These are phyloP conservation scores for Exsudoporus floridanus DNA, from an alignment of 1,284 basidiomycete species.

Conservation along the genomic window DNA sequence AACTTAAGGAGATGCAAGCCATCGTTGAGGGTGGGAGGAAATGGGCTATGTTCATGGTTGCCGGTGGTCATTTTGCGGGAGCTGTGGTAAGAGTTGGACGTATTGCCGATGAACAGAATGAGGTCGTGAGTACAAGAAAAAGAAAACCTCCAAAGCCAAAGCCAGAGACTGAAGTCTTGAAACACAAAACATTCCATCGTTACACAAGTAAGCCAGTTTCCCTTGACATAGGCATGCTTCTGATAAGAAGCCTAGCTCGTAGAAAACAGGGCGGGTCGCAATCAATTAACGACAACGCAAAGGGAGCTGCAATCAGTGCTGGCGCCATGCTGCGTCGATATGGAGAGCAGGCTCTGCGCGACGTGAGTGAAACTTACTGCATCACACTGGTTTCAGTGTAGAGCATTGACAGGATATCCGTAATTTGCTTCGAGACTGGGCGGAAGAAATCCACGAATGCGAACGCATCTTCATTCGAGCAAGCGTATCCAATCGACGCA, in stretches of 20 bases:
- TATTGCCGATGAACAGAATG: conserved; percentile 45
- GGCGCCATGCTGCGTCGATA: conserved; percentile 94
- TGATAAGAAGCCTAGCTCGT: conserved; percentile 59
- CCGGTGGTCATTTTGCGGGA: conserved; percentile 97
- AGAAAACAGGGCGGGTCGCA: conserved; percentile 98
- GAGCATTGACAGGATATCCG: conserved; percentile 71
- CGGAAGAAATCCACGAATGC: conserved; percentile 75
- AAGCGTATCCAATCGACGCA: conserved; percentile 79
- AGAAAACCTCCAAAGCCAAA: conserved; percentile 61
- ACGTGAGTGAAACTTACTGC: conserved; percentile 51
- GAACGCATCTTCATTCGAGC: conserved; percentile 91
- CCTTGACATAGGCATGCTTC: background rate
- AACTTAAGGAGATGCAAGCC: conserved; percentile 68
- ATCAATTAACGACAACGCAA: conserved; percentile 88
- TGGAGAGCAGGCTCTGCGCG: conserved; percentile 89
- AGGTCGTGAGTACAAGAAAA: conserved; percentile 36
- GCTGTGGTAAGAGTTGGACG: conserved; percentile 76
- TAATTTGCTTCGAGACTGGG: conserved; percentile 78
- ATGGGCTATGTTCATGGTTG: conserved; percentile 95
- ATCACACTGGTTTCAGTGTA: background rate
- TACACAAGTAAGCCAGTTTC: conserved; percentile 79
- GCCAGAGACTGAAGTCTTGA: conserved; percentile 75
- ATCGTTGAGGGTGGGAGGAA: conserved; percentile 64
- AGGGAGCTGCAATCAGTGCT: conserved; percentile 91
- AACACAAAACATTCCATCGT: conserved; percentile 96